A percentile compares a stretch with the other conserved stretches of the same genome.
Conservation (phyloP, 2,329 filamentous ascomycete genomes). For the Aspergillus fructus region DNA sequence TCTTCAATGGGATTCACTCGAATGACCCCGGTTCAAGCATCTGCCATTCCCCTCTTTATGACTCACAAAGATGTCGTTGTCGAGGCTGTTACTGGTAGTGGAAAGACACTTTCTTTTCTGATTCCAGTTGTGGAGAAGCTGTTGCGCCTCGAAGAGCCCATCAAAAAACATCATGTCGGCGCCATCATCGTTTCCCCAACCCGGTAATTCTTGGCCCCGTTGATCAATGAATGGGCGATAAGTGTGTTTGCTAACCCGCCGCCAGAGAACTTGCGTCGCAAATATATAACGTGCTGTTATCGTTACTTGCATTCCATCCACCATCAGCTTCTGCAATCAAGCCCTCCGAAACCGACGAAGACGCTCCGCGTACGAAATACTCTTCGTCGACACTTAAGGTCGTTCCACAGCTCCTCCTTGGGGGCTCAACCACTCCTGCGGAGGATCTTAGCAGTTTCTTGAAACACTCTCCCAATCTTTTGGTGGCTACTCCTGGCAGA, state of each 20-base stretch:
- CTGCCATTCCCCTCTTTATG: constrained; percentile 83
- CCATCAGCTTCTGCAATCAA: constrained; percentile 61
- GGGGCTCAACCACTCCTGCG: constrained; percentile 75
- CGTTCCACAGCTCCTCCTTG: constrained; percentile 83
- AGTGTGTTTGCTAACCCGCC: not conserved
- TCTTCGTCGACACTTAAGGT: constrained; percentile 57
- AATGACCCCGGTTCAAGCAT: constrained; percentile 94
- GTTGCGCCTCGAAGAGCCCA: constrained; percentile 73
- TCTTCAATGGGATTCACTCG: constrained; percentile 79
- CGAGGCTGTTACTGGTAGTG: constrained; percentile 87
- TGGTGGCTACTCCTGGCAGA: constrained; percentile 88
- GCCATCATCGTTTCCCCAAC: constrained; percentile 92
- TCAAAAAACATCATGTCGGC: constrained; percentile 85
- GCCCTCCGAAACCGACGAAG: constrained; percentile 46
- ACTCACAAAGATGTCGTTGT: constrained; percentile 91
- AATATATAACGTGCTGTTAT: constrained; percentile 77
- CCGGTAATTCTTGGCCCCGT: constrained; percentile 34
- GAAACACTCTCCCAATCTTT: constrained; percentile 78
- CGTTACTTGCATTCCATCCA: constrained; percentile 77
- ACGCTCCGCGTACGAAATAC: constrained; percentile 36
- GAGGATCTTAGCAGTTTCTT: constrained; percentile 87
- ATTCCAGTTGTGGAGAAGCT: constrained; percentile 82
- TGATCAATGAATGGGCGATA: not conserved
- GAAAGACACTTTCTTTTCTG: constrained; percentile 84
- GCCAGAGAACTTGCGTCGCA: constrained; percentile 81